These are phyloP conservation scores for Botryotinia convoluta DNA, from an alignment of 2,329 filamentous ascomycete genomes.

Conservation along the genomic window DNA sequence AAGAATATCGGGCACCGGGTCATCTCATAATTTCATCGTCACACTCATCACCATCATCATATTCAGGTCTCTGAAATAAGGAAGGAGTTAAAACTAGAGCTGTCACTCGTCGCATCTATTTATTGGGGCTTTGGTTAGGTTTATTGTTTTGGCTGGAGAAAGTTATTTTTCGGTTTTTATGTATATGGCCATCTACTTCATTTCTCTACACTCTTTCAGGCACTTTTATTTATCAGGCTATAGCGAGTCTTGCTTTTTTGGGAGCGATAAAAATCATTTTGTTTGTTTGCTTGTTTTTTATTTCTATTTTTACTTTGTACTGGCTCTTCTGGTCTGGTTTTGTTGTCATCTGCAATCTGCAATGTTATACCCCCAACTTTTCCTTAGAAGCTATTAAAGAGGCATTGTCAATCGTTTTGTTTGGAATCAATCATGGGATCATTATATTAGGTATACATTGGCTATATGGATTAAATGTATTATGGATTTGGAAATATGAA, in stretches of 20 bases:
- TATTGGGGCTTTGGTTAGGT: not conserved
- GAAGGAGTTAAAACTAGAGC: conserved; percentile 17
- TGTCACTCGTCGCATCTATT: not conserved
- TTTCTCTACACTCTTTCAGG: conserved; percentile 15
- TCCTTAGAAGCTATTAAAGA: not conserved
- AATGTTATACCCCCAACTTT: conserved; percentile 10
- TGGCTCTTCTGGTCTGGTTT: not conserved
- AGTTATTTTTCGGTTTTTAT: not conserved
- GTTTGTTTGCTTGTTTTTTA: not conserved
- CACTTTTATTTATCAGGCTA: not conserved
- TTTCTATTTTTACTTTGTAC: conserved; percentile 1
- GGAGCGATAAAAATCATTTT: not conserved
- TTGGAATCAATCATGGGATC: not conserved
- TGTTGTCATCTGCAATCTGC: conserved; percentile 1
- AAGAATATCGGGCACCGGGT: conserved; percentile 14
- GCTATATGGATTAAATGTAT: not conserved
- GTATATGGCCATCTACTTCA: conserved; percentile 11
- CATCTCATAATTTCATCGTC: conserved; percentile 4
- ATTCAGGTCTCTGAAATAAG: not conserved
- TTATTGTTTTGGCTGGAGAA: not conserved
- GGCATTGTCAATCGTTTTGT: conserved; percentile 2
- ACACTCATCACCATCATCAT: not conserved
- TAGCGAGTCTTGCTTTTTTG: not conserved
- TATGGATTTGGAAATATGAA: not conserved
- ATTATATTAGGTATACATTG: not conserved